Percentiles rank a stretch among this genome's conserved stretches.
Conservation (phyloP, 345 rosid species). For the Chamaenerion angustifolium region DNA sequence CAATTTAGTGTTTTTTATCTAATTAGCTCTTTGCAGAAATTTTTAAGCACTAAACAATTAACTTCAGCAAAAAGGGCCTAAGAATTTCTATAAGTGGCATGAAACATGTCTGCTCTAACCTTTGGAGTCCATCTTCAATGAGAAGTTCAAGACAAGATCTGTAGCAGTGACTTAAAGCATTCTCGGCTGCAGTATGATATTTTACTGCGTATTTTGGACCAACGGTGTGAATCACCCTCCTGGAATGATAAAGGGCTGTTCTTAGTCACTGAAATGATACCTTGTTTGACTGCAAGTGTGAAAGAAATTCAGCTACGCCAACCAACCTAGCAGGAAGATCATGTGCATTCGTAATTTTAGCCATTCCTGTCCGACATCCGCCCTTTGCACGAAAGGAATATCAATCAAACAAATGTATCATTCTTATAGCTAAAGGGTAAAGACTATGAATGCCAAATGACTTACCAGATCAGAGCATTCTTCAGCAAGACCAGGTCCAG, state of each 20-base stretch:
- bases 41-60: too few relatives aligned
- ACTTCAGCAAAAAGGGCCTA: too few relatives aligned
- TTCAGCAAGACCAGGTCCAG: constrained; percentile 95
- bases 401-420: not conserved
- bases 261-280: not conserved
- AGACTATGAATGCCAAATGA: too few relatives aligned
- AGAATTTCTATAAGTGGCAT: not conserved
- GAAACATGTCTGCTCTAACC: constrained; percentile 24
- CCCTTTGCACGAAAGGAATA: constrained; percentile 41
- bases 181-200: constrained; percentile 98
- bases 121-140: constrained; percentile 70
- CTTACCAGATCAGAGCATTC: constrained; percentile 83
- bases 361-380: constrained; percentile 98
- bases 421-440: too few relatives aligned
- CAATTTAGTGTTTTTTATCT: too few relatives aligned
- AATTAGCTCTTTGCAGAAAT: too few relatives aligned
- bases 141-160: constrained; percentile 91
- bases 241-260: constrained; percentile 6
- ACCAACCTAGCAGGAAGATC: constrained; percentile 92
- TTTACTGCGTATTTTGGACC: constrained; percentile 96
- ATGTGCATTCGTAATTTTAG: constrained; percentile 86
- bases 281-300: not conserved
- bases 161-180: constrained; percentile 96
- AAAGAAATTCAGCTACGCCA: not conserved
- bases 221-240: constrained; percentile 87